Evolutionary conservation across 2,329 filamentous ascomycete species (phyloP).

Genomic region (Monilinia fructicola): DNA sequence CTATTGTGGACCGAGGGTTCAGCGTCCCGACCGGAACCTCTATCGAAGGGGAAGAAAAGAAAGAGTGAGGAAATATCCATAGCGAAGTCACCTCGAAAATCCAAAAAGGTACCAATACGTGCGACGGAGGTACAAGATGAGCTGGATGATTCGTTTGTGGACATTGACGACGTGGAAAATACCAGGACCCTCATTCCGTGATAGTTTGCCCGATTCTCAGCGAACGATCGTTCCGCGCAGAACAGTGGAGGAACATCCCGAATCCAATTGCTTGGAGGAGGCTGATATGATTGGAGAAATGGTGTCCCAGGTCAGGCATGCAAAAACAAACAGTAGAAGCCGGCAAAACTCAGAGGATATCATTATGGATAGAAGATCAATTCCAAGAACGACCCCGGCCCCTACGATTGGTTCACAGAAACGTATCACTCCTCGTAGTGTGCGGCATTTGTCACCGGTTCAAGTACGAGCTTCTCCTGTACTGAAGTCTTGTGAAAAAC

Average conservation of each 20-base stretch:
- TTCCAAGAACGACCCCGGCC: constrained; percentile 8
- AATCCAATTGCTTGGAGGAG: neutral
- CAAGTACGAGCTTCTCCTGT: constrained; percentile 36
- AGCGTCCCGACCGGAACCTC: constrained; percentile 37
- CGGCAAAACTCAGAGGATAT: constrained; percentile 11
- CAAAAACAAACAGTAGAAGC: neutral
- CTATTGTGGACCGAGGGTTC: constrained; percentile 36
- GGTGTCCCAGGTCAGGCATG: neutral
- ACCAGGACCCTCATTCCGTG: constrained; percentile 10
- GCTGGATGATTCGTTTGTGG: constrained; percentile 36
- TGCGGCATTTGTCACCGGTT: constrained; percentile 18
- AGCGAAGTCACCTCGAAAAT: constrained; percentile 26
- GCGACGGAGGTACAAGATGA: constrained; percentile 17
- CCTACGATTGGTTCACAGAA: neutral
- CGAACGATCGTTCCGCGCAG: constrained; percentile 14
- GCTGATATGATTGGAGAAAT: constrained; percentile 12
- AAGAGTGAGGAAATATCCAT: constrained; percentile 40
- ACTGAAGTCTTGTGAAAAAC: constrained; percentile 21
- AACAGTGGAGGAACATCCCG: neutral
- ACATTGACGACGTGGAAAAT: constrained; percentile 37
- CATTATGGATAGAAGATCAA: constrained; percentile 14
- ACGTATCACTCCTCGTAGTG: constrained; percentile 2
- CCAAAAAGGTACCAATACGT: constrained; percentile 19
- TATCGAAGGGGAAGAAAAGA: constrained; percentile 36
- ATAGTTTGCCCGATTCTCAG: constrained; percentile 10